Base-by-base conservation (phyloP, 2,329 filamentous ascomycete genomes). In the Exophiala alcalophila region DNA sequence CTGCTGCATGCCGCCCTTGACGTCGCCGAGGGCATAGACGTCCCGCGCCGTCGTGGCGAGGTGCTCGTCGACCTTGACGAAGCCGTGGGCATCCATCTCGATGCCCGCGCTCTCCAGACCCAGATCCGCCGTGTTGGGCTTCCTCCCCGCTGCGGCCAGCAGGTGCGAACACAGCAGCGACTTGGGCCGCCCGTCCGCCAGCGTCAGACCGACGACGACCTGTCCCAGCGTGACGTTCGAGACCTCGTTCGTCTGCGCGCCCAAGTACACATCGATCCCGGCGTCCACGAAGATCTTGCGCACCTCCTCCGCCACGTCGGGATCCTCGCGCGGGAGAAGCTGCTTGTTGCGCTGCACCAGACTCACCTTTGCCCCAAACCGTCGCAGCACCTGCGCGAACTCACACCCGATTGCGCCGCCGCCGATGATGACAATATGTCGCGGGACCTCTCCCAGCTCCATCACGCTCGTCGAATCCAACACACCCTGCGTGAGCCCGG, bases 331-430 rank as follows among this genome's bases (percentile, higher is more conserved):
- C 0, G 65, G 64, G 2, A 75, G 56, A 8, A 77, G 57, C 40
- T 69, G 68, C 12, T 56, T 49, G 3, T 56, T 62, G 7, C 68
- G 58, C 56, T 77, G 71, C 3, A 77, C 42, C 30, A 77, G 57
- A 2, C 69, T 73, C 28, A 77, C 73, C 20, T 67, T 58, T 3
- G 71, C 64, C 1, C 74, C 73, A 10, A 78, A 58, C 12, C 74
- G 63, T 1, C 66, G 61, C 57, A 76, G 73, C 18, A 76, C 61
- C 57, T 77, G 74, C 2, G 66, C 73, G 47, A 77, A 77, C 51
- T 77, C 74, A 8, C 77, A 58, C 1, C 73, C 74, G 21, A 77
- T 65, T 44, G 73, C 73, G 3, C 74, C 73, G 4, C 73, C 74
- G 1, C 74, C 73, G n/a, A 77, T 47, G 1, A 77, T 66, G 24